Conservation (phyloP, 768 basidiomycete species). For the Bullera alba region DNA sequence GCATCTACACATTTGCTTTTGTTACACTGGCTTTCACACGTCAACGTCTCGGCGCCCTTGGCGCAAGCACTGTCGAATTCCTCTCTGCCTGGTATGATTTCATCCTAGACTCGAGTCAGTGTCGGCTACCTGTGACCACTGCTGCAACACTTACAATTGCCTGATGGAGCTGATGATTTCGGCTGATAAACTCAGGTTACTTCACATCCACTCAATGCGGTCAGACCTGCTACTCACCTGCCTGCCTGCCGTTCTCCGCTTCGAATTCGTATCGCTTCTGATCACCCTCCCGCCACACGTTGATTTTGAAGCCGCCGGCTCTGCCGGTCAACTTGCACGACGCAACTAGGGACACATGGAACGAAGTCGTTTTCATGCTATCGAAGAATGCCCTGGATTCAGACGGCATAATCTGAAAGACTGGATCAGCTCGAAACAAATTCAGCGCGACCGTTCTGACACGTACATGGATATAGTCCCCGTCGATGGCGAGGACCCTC, state of each 20-base stretch:
- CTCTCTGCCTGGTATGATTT: conserved; percentile 27
- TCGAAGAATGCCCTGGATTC: conserved; percentile 76
- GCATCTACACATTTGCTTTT: too few species aligned
- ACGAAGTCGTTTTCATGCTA: conserved; percentile 81
- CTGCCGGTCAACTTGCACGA: conserved; percentile 61
- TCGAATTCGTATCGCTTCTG: conserved; percentile 97
- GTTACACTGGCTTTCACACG: too few species aligned
- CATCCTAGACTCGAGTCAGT: conserved; percentile 16
- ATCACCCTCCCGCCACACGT: conserved; percentile 60
- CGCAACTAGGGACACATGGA: conserved; percentile 79
- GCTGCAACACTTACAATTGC: conserved; percentile 18
- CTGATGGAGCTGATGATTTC: conserved; percentile 31
- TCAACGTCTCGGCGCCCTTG: conserved; percentile 10
- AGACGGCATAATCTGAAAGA: conserved; percentile 78
- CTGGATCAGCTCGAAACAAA: background rate
- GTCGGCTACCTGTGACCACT: background rate
- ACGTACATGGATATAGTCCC: conserved; percentile 77
- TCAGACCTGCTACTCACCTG: conserved; percentile 53
- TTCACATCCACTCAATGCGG: background rate
- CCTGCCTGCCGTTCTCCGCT: conserved; percentile 74
- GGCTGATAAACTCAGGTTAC: conserved; percentile 11
- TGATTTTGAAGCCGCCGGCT: conserved; percentile 74
- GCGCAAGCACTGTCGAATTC: conserved; percentile 21
- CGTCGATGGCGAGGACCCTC: conserved; percentile 86
- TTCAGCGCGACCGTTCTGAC: background rate